Conservation (phyloP, 1,284 basidiomycete genomes). For the Mycosarcoma mackinlayi region DNA sequence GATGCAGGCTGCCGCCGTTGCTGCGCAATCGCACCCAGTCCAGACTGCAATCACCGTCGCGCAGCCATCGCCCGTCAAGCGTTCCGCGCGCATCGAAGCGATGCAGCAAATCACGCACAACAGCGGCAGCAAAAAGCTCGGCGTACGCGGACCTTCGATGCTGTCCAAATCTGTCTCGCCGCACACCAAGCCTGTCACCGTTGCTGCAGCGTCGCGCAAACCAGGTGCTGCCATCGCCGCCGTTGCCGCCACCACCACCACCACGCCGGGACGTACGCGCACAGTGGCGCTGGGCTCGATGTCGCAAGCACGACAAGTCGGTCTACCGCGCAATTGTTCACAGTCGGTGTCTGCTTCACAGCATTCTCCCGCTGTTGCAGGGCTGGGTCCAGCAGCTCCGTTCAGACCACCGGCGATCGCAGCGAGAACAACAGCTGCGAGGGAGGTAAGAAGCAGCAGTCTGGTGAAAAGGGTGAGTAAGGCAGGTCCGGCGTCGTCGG, state of each 20-base stretch:
- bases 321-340: slow-evolving; percentile 33
- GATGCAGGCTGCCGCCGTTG: not conserved
- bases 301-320: slow-evolving; percentile 44
- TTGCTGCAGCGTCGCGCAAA: not conserved
- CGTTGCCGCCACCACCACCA: not conserved
- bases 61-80: slow-evolving; percentile 33
- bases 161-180: slow-evolving; percentile 26
- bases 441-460: not conserved
- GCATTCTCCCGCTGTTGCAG: not conserved
- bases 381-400: slow-evolving; percentile 26
- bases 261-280: slow-evolving; percentile 3
- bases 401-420: slow-evolving; percentile 38
- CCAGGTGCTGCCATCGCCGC: not conserved
- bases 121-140: slow-evolving; percentile 30
- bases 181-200: slow-evolving; percentile 9
- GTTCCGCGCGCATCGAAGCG: slow-evolving; percentile 44
- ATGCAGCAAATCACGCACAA: slow-evolving; percentile 31
- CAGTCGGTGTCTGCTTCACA: slow-evolving; percentile 9
- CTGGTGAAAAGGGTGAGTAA: slow-evolving; percentile 3
- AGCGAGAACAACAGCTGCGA: not conserved
- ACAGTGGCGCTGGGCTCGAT: slow-evolving; percentile 23
- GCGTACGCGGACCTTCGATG: slow-evolving; percentile 29
- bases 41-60: not conserved
- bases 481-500: slow-evolving; percentile 18
- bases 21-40: not conserved